Evolutionary conservation across 257 asterid genomes (phyloP).

Genomic region (Leptodermis oblonga): DNA sequence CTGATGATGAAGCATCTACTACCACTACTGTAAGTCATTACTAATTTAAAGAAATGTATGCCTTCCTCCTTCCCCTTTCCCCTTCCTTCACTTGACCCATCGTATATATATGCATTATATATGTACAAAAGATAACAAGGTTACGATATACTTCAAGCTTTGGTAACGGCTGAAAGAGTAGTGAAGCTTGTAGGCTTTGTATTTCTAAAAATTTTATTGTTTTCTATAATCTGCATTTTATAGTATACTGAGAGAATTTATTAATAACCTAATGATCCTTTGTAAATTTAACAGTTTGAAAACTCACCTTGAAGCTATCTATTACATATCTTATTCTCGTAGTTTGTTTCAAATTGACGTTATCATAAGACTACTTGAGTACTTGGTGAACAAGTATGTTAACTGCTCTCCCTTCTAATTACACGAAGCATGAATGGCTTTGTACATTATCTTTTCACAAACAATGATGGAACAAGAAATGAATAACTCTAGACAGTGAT

Average conservation of each 20-base stretch:
- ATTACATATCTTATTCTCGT: background rate
- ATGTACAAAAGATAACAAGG: background rate
- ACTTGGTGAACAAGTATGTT: too few relatives aligned
- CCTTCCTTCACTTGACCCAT: background rate
- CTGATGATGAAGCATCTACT: slow-evolving; percentile 72
- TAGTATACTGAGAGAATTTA: too few relatives aligned
- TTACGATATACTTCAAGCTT: background rate
- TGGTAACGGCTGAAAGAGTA: background rate
- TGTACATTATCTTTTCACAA: too few relatives aligned
- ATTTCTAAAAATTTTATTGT: too few relatives aligned
- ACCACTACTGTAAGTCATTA: slow-evolving; percentile 61
- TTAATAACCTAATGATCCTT: too few relatives aligned
- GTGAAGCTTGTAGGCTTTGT: background rate
- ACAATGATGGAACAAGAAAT: too few relatives aligned
- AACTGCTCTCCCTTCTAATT: too few relatives aligned
- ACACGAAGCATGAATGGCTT: too few relatives aligned
- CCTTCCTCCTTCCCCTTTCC: background rate
- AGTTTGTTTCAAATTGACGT: background rate
- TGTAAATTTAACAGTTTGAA: background rate
- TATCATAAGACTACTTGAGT: too few relatives aligned
- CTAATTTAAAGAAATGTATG: background rate
- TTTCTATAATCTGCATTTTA: too few relatives aligned
- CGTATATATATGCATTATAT: background rate
- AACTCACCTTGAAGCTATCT: background rate
- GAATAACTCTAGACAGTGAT: too few relatives aligned